These are phyloP conservation scores for Protomyces pachydermus DNA, from an alignment of 1,139 yeast genomes.

Conservation along the genomic window DNA sequence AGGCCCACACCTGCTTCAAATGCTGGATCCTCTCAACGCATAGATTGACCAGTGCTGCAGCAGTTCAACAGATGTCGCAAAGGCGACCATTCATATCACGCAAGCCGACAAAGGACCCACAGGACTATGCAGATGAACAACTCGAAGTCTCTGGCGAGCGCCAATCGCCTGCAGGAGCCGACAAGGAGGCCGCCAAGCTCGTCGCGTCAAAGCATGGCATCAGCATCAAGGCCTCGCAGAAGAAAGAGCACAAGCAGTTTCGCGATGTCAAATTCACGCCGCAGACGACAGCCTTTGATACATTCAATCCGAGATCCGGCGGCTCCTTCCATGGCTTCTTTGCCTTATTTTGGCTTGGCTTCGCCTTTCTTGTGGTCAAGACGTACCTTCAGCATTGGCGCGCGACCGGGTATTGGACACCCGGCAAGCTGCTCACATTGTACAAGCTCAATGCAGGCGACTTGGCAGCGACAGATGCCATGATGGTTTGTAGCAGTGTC, in stretches of 20 bases:
- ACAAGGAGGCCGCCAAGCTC: constrained; percentile 1
- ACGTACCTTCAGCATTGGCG: constrained; percentile 24
- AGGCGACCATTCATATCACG: constrained; percentile 15
- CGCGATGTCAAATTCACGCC: constrained; percentile 19
- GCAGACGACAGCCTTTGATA: constrained; percentile 17
- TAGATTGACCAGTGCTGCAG: no score
- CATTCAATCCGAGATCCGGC: constrained; percentile 10
- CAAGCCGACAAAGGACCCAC: constrained; percentile 23
- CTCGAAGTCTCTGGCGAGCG: background rate
- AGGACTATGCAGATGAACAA: constrained; percentile 1
- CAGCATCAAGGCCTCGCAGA: background rate
- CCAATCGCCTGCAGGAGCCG: background rate
- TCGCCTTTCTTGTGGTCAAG: constrained; percentile 21
- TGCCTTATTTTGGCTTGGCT: constrained; percentile 25
- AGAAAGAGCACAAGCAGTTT: constrained; percentile 11
- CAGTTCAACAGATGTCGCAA: background rate
- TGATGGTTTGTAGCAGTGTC: constrained; percentile 45
- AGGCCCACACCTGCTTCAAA: no score
- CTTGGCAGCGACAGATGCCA: constrained; percentile 22
- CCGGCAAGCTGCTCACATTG: constrained; percentile 15
- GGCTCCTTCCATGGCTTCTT: constrained; percentile 27
- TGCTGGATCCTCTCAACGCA: no score
- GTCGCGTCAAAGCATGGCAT: background rate
- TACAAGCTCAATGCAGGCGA: constrained; percentile 16
- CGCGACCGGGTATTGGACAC: constrained; percentile 23